Evolutionary conservation across 345 rosid genomes (phyloP), one percentile per base, ranked within the genome.

Genomic region (Cochlearia excelsa): DNA sequence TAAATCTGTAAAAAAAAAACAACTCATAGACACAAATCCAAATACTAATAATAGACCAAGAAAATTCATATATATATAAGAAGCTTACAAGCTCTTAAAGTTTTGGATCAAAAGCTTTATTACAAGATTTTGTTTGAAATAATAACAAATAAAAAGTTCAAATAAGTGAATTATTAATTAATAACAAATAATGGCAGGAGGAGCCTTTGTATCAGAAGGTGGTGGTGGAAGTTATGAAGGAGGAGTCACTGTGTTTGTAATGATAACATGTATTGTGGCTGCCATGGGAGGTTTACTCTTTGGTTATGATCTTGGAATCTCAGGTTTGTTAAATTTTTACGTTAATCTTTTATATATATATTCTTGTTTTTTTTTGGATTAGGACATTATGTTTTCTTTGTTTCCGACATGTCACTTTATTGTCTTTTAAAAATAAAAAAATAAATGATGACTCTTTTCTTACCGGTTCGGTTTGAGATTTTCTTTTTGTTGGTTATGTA

Each of bases 281-380:
- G 81, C 86, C 29, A 67, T 77, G 74, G 86, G 86, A 28, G 86
- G 86, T 40, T 79, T 82, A 46, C 78, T 79, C 68, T 82, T 79
- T 3, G 83, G 86, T 16, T 82, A 82, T 16, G 86, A 81, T 39
- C 60, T 79, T 37, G 86, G 86, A 31, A 79, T 81, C 64, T 81
- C 86, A 57, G 76, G 76, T 72, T 4, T 6, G 59, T 51, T 1
- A 33, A 33, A 33, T 3, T 33, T 37, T 37, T 37, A 37, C 1
- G 7, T 37, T 5, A 0, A 6, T 4, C 7, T 37, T 37, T 37
- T 1, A 37, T 8, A 37, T 4, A 37, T 3, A 1, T 6, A 37
- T 35, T 4, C 6, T 1, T 35, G 0, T 35, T 2, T 5, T 1
- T 35, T 2, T 35, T 0, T 35, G 6, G 3, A 3, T 35, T 2